Percentiles rank a stretch among this genome's conserved stretches.
phyloP scores from a whole-genome alignment of 1,284 basidiomycete genomes.

The Leccinum solheimii region DNA sequence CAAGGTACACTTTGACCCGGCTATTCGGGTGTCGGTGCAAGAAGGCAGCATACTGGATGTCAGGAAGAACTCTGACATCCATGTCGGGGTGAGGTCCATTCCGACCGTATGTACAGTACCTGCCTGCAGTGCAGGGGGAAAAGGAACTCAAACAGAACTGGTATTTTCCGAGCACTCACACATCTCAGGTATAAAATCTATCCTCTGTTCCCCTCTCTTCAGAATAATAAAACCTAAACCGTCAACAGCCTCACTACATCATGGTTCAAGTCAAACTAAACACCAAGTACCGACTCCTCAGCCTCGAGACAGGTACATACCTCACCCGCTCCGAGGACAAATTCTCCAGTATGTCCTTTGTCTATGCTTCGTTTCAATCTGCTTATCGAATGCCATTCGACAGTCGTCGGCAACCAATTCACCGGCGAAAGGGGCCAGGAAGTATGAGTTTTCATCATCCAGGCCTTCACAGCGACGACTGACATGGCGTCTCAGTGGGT shows the following conservation, averaged over 20 bases:
- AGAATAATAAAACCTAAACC: not conserved
- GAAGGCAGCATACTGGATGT: not conserved
- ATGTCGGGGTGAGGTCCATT: not conserved
- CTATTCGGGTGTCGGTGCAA: not conserved
- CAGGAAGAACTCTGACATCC: not conserved
- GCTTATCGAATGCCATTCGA: not conserved
- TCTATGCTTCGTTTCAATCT: not conserved
- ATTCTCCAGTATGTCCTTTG: not conserved
- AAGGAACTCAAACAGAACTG: not conserved
- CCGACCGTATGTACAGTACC: not conserved
- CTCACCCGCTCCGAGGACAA: not conserved
- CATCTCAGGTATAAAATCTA: not conserved
- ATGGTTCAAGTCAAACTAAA: not conserved
- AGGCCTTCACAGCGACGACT: not conserved
- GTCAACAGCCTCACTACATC: not conserved
- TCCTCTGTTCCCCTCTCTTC: not conserved
- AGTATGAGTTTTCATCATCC: not conserved
- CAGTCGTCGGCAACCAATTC: not conserved
- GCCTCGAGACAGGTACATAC: not conserved
- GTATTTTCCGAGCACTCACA: not conserved
- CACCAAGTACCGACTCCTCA: not conserved
- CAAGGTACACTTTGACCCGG: not conserved
- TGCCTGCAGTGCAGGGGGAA: not conserved
- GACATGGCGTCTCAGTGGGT: not conserved
- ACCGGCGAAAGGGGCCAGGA: not conserved